Conservation (phyloP, 2,329 filamentous ascomycete species). For the Penicillium verrucosum region DNA sequence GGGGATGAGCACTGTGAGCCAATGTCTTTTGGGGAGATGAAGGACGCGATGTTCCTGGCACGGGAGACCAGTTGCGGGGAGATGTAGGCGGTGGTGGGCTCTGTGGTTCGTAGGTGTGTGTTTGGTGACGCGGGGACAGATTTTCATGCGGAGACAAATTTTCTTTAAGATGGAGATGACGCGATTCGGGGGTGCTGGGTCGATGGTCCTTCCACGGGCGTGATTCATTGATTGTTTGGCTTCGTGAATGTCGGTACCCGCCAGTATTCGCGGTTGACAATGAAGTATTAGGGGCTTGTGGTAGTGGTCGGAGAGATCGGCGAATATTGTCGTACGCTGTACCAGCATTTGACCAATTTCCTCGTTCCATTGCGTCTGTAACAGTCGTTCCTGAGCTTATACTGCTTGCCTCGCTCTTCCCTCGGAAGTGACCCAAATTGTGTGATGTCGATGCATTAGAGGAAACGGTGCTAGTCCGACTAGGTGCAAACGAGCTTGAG, state of each 20-base stretch:
- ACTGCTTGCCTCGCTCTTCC: constrained; percentile 67
- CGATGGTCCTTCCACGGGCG: constrained; percentile 35
- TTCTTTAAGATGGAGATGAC: constrained; percentile 29
- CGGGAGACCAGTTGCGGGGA: constrained; percentile 25
- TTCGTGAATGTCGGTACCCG: constrained; percentile 49
- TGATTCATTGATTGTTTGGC: constrained; percentile 62
- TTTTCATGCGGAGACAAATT: constrained; percentile 31
- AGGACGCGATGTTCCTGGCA: constrained; percentile 29
- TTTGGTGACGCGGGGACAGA: constrained; percentile 25
- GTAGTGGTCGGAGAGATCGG: constrained; percentile 71
- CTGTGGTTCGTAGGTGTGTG: constrained; percentile 19
- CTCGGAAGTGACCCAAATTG: constrained; percentile 63
- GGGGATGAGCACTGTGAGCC: constrained; percentile 31
- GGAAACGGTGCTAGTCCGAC: constrained; percentile 66
- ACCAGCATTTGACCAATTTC: constrained; percentile 47
- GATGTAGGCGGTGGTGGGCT: constrained; percentile 22
- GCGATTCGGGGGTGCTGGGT: constrained; percentile 33
- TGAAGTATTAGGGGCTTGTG: constrained; percentile 59
- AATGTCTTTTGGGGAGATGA: constrained; percentile 28
- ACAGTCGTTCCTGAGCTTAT: constrained; percentile 44
- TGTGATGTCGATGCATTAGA: constrained; percentile 64
- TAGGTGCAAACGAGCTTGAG: constrained; percentile 51
- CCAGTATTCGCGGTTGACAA: constrained; percentile 36
- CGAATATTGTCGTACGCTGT: constrained; percentile 69
- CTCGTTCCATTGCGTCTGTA: constrained; percentile 20